Conservation (phyloP, 2,329 filamentous ascomycete genomes). For the Allantophomopsis lycopodina region DNA sequence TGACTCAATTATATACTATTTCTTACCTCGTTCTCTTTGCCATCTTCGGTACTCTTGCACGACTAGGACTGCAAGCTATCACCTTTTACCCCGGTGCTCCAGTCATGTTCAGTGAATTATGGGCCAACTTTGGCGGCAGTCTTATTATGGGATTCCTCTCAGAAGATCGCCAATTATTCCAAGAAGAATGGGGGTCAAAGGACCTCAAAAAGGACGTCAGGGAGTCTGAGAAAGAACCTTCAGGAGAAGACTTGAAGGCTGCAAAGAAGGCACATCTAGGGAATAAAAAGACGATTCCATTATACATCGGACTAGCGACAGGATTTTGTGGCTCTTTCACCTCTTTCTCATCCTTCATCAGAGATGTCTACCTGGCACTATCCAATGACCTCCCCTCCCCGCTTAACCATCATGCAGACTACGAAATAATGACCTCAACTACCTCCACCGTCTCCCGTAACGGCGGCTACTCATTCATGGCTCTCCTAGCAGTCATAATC, state of each 20-base stretch:
- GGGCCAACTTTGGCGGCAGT: slow-evolving; percentile 79
- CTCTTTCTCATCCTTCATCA: slow-evolving; percentile 75
- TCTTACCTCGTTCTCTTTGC: slow-evolving; percentile 81
- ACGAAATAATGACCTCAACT: slow-evolving; percentile 16
- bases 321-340: slow-evolving; percentile 87
- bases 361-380: slow-evolving; percentile 66
- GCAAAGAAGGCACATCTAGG: slow-evolving; percentile 44
- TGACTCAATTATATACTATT: slow-evolving; percentile 52
- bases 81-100: slow-evolving; percentile 71
- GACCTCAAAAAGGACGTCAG: slow-evolving; percentile 3
- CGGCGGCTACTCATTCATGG: slow-evolving; percentile 72
- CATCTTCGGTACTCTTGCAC: slow-evolving; percentile 69
- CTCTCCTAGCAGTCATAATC: slow-evolving; percentile 62
- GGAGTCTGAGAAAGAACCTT: slow-evolving; percentile 2
- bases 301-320: slow-evolving; percentile 77
- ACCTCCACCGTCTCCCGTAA: slow-evolving; percentile 35
- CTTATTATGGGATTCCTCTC: slow-evolving; percentile 74
- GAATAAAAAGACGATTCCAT: slow-evolving; percentile 72
- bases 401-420: slow-evolving; percentile 22
- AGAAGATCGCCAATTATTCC: slow-evolving; percentile 67
- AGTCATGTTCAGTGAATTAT: slow-evolving; percentile 60
- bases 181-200: slow-evolving; percentile 37
- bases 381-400: slow-evolving; percentile 57
- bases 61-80: slow-evolving; percentile 66
- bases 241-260: slow-evolving; percentile 16